These are phyloP conservation scores for Mrakia hoshinonis DNA, from an alignment of 768 basidiomycete genomes.

Conservation along the genomic window DNA sequence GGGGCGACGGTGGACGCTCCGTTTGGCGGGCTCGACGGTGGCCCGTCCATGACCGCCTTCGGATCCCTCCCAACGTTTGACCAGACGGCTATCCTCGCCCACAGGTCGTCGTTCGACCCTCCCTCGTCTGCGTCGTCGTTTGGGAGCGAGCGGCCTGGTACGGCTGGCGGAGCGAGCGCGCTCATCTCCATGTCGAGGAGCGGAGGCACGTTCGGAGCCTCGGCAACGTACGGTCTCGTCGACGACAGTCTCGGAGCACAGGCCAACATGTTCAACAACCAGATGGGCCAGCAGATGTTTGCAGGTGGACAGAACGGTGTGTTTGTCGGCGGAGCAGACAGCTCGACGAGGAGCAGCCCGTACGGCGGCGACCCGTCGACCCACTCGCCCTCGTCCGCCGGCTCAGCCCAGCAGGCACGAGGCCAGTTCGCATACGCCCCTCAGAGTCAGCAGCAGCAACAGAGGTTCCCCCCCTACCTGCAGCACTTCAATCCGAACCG, in stretches of 20 bases:
- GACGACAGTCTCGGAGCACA: background rate
- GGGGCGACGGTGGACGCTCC: background rate
- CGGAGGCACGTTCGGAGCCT: background rate
- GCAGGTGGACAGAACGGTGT: background rate
- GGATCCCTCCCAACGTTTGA: slow-evolving; percentile 1
- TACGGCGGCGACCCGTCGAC: background rate
- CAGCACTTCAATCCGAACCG: background rate
- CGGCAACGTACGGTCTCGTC: background rate
- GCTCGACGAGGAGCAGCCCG: background rate
- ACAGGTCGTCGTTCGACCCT: slow-evolving; percentile 3
- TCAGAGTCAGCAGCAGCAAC: background rate
- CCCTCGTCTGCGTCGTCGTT: background rate
- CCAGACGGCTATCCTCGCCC: background rate
- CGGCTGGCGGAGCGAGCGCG: background rate
- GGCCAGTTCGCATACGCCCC: too few relatives aligned
- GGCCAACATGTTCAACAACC: background rate
- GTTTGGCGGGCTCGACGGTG: background rate
- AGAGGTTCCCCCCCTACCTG: background rate
- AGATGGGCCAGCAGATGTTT: background rate
- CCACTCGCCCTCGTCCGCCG: background rate
- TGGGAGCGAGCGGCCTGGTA: background rate
- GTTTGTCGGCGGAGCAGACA: background rate
- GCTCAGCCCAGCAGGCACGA: background rate
- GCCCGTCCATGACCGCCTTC: background rate
- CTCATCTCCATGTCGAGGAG: background rate